Evolutionary conservation across 495 filamentous ascomycete species (phyloP).

Genomic region (Annulohypoxylon moriforme): DNA sequence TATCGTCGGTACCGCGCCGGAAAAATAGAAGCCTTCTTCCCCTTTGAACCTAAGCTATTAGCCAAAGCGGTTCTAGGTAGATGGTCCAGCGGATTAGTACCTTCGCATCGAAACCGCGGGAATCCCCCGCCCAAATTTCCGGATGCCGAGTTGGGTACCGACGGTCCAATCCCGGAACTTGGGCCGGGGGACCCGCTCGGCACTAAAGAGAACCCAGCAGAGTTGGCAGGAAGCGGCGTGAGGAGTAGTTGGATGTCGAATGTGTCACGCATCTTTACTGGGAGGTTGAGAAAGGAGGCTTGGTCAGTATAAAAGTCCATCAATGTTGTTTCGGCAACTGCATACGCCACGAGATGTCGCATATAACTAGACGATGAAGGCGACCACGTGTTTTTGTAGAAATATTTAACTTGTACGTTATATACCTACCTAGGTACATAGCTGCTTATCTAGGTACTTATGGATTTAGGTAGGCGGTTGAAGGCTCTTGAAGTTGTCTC

Average conservation of each 20-base stretch:
- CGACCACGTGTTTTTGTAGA: too few species aligned
- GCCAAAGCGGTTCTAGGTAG: neutral
- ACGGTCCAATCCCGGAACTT: constrained; percentile 42
- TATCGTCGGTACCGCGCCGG: constrained; percentile 43
- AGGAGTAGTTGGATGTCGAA: constrained; percentile 47
- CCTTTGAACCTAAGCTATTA: constrained; percentile 1
- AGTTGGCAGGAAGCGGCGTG: constrained; percentile 25
- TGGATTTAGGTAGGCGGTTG: neutral
- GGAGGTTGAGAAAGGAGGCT: constrained; percentile 28
- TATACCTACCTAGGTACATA: neutral
- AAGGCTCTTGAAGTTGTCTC: neutral
- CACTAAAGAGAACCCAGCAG: constrained; percentile 45
- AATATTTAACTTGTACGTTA: too few species aligned
- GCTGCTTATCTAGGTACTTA: neutral
- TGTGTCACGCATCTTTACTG: constrained; percentile 42
- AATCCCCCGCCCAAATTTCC: neutral
- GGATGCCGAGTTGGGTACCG: constrained; percentile 41
- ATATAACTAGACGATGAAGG: neutral
- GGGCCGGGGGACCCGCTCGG: constrained; percentile 24
- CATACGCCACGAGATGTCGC: neutral
- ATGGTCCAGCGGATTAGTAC: neutral
- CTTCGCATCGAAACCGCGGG: neutral
- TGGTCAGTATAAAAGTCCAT: constrained; percentile 24
- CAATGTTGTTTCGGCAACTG: neutral
- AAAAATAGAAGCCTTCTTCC: constrained; percentile 32